Conservation (phyloP, 2,329 filamentous ascomycete species). For the Nakataea oryzae region DNA sequence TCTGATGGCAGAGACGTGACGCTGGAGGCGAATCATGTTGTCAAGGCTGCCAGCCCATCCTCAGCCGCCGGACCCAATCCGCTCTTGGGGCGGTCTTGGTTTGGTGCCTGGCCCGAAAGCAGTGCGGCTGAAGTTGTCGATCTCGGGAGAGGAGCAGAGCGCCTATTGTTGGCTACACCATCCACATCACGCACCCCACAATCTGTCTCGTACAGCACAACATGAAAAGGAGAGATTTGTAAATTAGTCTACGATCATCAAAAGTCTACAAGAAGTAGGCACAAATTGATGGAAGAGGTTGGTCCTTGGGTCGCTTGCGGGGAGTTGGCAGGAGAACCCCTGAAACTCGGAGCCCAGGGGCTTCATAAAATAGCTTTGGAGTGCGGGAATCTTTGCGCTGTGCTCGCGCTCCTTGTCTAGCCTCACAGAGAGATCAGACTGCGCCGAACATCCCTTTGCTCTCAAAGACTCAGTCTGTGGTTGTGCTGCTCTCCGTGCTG, state of each 20-base stretch:
- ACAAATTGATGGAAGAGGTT: too few species aligned
- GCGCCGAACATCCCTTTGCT: too few species aligned
- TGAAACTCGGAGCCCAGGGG: too few species aligned
- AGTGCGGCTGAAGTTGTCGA: not conserved
- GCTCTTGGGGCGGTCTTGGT: not conserved
- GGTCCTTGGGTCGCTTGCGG: too few species aligned
- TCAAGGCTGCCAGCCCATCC: not conserved
- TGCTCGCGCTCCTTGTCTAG: not conserved
- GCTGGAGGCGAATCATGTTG: not conserved
- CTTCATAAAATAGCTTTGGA: too few species aligned
- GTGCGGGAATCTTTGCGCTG: too few species aligned
- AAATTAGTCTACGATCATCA: not conserved
- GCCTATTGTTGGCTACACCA: not conserved
- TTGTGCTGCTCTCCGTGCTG: not conserved
- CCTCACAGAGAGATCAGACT: too few species aligned
- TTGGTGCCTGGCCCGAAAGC: not conserved
- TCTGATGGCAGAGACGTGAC: not conserved
- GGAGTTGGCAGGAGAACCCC: too few species aligned
- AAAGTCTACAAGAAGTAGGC: not conserved
- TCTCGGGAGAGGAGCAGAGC: not conserved
- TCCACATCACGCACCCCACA: not conserved
- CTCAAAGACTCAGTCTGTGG: not conserved
- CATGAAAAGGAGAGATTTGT: not conserved
- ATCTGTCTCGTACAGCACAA: not conserved
- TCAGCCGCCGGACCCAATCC: not conserved